A percentile compares a stretch with the other conserved stretches of the same genome.
Conservation (phyloP, 164 flowering plant genomes). For the Vitis amurensis region DNA sequence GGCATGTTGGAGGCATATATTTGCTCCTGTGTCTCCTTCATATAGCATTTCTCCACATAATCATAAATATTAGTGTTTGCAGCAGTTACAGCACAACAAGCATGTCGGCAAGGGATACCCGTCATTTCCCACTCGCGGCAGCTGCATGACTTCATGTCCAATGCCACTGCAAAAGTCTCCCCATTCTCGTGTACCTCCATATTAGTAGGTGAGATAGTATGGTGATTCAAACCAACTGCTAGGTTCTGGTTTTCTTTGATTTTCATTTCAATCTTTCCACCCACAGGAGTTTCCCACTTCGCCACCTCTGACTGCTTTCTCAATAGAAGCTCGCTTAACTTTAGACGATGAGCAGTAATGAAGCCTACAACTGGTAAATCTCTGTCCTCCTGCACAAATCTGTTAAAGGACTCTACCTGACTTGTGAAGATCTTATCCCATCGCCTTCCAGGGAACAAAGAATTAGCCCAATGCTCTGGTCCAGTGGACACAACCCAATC, state of each 20-base stretch:
- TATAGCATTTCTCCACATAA: neutral
- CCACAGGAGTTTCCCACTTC: neutral
- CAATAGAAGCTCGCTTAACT: neutral
- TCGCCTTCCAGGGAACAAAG: too few relatives aligned
- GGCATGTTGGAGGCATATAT: neutral
- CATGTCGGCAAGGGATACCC: neutral
- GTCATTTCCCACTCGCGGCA: neutral
- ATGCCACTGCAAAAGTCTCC: neutral
- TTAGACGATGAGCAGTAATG: too few relatives aligned
- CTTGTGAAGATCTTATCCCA: too few relatives aligned
- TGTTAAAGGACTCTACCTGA: too few relatives aligned
- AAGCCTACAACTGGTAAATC: too few relatives aligned
- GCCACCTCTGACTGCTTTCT: neutral
- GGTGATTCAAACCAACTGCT: too few relatives aligned
- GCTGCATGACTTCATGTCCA: neutral
- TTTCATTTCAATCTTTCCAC: neutral
- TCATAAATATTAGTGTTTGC: neutral
- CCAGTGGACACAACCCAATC: too few relatives aligned
- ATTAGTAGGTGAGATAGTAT: too few relatives aligned
- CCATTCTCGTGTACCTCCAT: too few relatives aligned
- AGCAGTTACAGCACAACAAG: neutral
- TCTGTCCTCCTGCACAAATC: too few relatives aligned
- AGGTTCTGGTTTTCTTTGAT: neutral
- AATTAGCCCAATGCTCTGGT: too few relatives aligned
- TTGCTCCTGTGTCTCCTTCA: neutral